Evolutionary conservation across 1,284 basidiomycete genomes (phyloP), one percentile per base, ranked within the genome.

Genomic region (Irpex sp.): DNA sequence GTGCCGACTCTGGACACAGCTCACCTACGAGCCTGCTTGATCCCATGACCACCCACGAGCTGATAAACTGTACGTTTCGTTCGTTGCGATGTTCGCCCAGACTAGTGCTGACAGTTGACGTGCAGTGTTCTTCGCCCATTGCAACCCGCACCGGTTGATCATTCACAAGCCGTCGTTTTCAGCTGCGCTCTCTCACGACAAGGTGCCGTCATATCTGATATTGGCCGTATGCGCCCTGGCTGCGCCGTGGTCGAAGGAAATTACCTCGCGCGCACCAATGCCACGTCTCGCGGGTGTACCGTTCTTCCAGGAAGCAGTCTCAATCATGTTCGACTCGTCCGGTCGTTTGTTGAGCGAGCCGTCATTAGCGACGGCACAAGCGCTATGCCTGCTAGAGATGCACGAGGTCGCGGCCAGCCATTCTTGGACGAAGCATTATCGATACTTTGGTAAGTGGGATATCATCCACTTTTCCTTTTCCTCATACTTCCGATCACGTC

Each of bases 81-180:
- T 42, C 42, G n/a, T 54, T 64, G 65, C 61, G 47, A 12, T n/a
- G 39, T 45, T 45, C 14, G 12, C 14, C n/a, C 39, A 8, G 14
- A n/a, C 39, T 45, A 45, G 39, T 45, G 39, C 39, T 45, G 39
- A 45, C 39, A 45, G 39, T 45, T 45, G 52, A 28, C 52, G 16
- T 61, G 56, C 67, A 92, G 89, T 92, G 10, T 92, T 92, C 73
- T 92, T 92, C 71, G 81, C 89, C 23, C 89, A 90, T 71, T 86
- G 85, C 67, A 87, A 91, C 69, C 90, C 90, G 9, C 82, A 85
- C 62, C 82, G 86, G 48, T 79, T 86, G 67, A 80, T 91, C 65
- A 81, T 92, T 53, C 90, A 92, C 74, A 87, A 88, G 61, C 84
- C 90, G 14, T 84, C 86, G 10, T 92, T 92, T 69, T 78, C 84